These are phyloP conservation scores for Ormosia emarginata DNA, from an alignment of 306 rosid genomes.

Conservation along the genomic window DNA sequence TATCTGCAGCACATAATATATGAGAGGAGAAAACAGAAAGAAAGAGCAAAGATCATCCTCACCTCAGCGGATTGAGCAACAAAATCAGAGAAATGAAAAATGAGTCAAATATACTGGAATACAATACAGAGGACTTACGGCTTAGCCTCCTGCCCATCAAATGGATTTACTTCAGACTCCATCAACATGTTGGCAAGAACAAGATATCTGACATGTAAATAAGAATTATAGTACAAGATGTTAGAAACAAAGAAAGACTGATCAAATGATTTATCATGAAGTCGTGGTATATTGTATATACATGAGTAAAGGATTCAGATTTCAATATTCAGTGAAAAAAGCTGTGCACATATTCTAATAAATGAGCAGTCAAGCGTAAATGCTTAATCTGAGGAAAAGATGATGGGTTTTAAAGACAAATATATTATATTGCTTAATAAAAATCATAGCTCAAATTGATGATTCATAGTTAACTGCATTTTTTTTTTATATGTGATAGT, in stretches of 20 bases:
- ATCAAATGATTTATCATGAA: background rate
- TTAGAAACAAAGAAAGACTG: background rate
- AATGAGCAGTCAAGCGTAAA: background rate
- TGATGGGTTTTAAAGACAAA: background rate
- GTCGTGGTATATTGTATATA: too few relatives aligned
- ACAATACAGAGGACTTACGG: conserved; percentile 21
- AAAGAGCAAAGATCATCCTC: background rate
- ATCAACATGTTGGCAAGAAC: conserved; percentile 61
- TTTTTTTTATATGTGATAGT: background rate
- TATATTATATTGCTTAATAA: background rate
- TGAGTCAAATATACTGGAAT: background rate
- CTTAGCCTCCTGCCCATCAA: conserved; percentile 39
- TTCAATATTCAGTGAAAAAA: background rate
- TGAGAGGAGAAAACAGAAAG: background rate
- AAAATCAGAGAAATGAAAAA: background rate
- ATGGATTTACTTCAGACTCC: conserved; percentile 41
- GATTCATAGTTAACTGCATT: background rate
- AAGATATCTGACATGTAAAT: conserved; percentile 42
- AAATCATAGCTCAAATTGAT: background rate
- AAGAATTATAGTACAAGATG: background rate
- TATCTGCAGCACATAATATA: conserved; percentile 43
- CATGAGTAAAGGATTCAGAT: background rate
- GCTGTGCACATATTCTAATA: background rate
- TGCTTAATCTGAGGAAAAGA: background rate
- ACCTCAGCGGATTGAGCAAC: background rate